Conservation (phyloP, 2,329 filamentous ascomycete genomes). For the Aspergillus sclerotialis region DNA sequence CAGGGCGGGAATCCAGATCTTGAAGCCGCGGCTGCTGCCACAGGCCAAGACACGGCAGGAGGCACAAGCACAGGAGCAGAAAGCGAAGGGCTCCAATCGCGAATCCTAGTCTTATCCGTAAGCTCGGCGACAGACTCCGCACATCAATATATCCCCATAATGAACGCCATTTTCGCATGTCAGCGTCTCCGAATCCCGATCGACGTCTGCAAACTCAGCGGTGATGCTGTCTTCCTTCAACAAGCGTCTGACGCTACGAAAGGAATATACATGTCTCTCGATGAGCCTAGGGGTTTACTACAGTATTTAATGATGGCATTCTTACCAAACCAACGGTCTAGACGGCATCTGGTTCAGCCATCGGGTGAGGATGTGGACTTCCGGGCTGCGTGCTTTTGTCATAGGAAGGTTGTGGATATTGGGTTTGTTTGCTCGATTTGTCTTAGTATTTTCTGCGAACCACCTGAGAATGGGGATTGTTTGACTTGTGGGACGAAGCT, state of each 20-base stretch:
- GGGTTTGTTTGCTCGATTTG: constrained; percentile 97
- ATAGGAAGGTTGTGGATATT: constrained; percentile 80
- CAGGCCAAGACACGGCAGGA: constrained; percentile 25
- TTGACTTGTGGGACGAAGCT: constrained; percentile 77
- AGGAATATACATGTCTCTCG: constrained; percentile 62
- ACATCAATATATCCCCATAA: constrained; percentile 91
- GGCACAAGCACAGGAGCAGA: constrained; percentile 19
- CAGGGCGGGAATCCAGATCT: constrained; percentile 39
- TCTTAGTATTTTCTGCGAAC: constrained; percentile 81
- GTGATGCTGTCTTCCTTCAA: constrained; percentile 85
- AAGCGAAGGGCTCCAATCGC: constrained; percentile 55
- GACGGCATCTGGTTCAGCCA: constrained; percentile 64
- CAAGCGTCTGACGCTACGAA: constrained; percentile 73
- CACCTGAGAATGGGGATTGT: constrained; percentile 59
- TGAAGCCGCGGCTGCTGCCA: constrained; percentile 30
- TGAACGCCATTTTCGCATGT: constrained; percentile 97
- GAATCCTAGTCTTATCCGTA: constrained; percentile 85
- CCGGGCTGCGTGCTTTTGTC: constrained; percentile 96
- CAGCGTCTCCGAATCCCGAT: constrained; percentile 82
- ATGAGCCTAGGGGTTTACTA: constrained; percentile 62
- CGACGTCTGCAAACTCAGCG: constrained; percentile 80
- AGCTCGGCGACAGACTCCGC: constrained; percentile 83
- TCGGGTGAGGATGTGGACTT: constrained; percentile 88
- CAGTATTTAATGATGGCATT: constrained; percentile 95
- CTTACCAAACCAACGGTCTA: constrained; percentile 61